Evolutionary conservation across 768 basidiomycete species (phyloP).

Genomic region (Russula vinacea): DNA sequence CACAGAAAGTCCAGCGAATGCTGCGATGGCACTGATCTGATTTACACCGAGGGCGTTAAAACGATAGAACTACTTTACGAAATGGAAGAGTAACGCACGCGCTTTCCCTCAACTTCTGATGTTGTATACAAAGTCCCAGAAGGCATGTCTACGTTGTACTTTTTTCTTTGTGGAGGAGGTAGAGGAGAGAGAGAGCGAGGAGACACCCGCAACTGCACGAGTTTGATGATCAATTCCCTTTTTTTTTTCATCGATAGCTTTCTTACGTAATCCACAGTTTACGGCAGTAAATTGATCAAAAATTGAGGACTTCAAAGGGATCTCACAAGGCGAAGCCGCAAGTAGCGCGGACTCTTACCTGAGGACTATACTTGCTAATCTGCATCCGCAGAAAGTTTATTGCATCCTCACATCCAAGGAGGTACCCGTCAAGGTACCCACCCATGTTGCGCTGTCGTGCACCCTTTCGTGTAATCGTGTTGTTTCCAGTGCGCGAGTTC

Average conservation of each 20-base stretch:
- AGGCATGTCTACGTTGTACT: conserved; percentile 44
- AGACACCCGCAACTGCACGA: conserved; percentile 24
- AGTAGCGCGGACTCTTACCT: no score
- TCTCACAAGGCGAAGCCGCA: no score
- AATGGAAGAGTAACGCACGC: conserved; percentile 42
- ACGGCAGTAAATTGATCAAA: no score
- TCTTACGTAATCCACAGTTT: conserved; percentile 11
- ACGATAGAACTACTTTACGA: background rate
- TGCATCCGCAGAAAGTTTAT: no score
- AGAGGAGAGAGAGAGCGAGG: conserved; percentile 32
- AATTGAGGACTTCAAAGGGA: no score
- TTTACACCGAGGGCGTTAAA: background rate
- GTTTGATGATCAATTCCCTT: conserved; percentile 14
- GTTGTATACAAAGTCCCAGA: conserved; percentile 63
- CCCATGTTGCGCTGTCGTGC: no score
- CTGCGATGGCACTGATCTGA: conserved; percentile 56
- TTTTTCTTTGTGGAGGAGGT: conserved; percentile 12
- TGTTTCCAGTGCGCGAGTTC: no score
- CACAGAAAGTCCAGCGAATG: conserved; percentile 55
- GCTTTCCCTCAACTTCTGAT: conserved; percentile 42
- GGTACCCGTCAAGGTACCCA: no score
- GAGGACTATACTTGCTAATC: no score
- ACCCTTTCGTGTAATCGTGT: no score
- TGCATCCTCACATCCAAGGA: no score
- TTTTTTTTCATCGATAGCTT: conserved; percentile 19